Percentiles rank a stretch among this genome's conserved stretches.
Evolutionary conservation across 352 stramenopile genomes (phyloP).

Genomic region (Blastocystis sp.): DNA sequence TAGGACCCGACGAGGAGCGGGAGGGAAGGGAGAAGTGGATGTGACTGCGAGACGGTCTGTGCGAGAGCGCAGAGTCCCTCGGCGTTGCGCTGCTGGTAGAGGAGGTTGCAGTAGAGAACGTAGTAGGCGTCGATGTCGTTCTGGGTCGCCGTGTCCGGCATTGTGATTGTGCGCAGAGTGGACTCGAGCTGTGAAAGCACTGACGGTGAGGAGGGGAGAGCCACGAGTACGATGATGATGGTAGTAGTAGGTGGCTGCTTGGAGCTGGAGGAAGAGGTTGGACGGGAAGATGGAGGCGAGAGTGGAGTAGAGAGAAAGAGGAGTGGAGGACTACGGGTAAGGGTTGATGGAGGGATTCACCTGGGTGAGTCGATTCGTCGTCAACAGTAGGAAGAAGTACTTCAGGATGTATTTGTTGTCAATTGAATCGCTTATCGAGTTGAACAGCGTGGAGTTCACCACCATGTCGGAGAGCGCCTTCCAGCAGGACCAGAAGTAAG

Average conservation of each 20-base stretch:
- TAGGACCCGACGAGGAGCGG: slow-evolving; percentile 47
- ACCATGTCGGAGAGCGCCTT: slow-evolving; percentile 19
- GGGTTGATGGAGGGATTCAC: background rate
- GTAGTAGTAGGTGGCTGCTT: slow-evolving; percentile 23
- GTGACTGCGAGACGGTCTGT: background rate
- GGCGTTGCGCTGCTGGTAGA: background rate
- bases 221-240: slow-evolving; percentile 17
- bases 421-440: background rate
- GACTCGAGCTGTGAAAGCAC: background rate
- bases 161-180: background rate
- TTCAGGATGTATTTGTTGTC: slow-evolving; percentile 8
- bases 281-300: slow-evolving; percentile 33
- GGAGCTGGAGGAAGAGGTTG: background rate
- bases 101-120: slow-evolving; percentile 24
- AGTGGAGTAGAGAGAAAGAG: background rate
- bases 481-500: slow-evolving; percentile 65
- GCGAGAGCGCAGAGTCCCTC: background rate
- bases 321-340: slow-evolving; percentile 16
- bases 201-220: background rate
- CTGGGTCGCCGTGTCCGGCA: background rate
- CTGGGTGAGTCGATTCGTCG: slow-evolving; percentile 43
- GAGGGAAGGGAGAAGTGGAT: background rate
- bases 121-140: background rate
- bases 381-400: slow-evolving; percentile 50
- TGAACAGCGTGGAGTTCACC: background rate